Percentiles rank a stretch among this genome's conserved stretches.
Conservation (phyloP, 345 rosid species). For the Pseudoturritis turrita region DNA sequence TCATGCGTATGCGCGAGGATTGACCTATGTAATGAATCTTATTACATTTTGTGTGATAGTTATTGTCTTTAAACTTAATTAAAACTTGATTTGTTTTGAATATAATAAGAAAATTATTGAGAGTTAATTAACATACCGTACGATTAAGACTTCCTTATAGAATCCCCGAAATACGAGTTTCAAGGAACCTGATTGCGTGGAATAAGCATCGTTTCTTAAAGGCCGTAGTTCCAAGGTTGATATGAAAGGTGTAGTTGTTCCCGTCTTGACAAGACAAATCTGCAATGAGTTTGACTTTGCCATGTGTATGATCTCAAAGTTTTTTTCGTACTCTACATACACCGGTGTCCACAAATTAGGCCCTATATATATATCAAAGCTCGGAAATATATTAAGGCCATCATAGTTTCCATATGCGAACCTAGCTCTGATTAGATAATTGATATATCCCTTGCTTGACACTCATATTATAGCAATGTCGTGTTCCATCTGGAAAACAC, state of each 20-base stretch:
- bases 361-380: slow-evolving; percentile 38
- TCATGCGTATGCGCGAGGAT: too few species aligned
- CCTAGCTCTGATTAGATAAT: slow-evolving; percentile 27
- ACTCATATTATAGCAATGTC: slow-evolving; percentile 30
- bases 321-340: too few species aligned
- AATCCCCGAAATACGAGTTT: too few species aligned
- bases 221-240: slow-evolving; percentile 41
- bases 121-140: too few species aligned
- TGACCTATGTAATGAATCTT: too few species aligned
- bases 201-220: slow-evolving; percentile 1
- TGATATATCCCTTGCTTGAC: slow-evolving; percentile 3
- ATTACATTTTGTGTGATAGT: too few species aligned
- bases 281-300: slow-evolving; percentile 14
- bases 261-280: slow-evolving; percentile 41
- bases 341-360: slow-evolving; percentile 27
- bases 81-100: too few species aligned
- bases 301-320: slow-evolving; percentile 41
- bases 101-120: too few species aligned
- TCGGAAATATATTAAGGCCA: not conserved
- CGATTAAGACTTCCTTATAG: too few species aligned
- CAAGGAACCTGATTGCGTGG: slow-evolving; percentile 11
- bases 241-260: slow-evolving; percentile 38
- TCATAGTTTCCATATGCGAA: slow-evolving; percentile 43
- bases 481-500: slow-evolving; percentile 30
- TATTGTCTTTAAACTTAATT: too few species aligned